Evolutionary conservation across 495 filamentous ascomycete species (phyloP), one percentile per base, ranked within the genome.

Genomic region (Tirmania nivea): DNA sequence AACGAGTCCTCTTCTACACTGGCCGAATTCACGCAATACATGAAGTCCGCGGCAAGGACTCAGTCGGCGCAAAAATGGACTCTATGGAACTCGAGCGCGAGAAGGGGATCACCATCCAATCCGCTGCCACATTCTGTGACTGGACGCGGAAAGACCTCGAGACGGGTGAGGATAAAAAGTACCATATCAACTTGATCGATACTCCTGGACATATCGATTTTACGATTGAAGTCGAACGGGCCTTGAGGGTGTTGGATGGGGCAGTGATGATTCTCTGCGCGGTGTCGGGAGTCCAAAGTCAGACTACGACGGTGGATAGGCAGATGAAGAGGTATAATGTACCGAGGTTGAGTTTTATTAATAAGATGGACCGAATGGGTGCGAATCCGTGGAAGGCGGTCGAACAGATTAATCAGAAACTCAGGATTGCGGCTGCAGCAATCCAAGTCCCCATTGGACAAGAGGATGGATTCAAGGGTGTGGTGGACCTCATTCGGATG

Each of bases 281-380:
- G 49, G 92, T 96, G 34, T 90, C 84, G 54, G 92, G 92, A 64
- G 92, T 99, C 3, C 92, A 99, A 72, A 84, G 78, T 60, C 92
- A 99, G 70, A 99, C 92, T 6, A 94, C 95, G 57, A 99, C 92
- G 1, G 92, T 99, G 51, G 89, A 99, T 67, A 73, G 92, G 56
- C 92, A 99, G 72, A 99, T 99, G 92, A 82, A 83, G 70, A 78
- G 92, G 51, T 99, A 99, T 71, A 93, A 95, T 63, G 78, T 99
- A 51, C 92, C 92, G 35, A 74, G 92, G 56, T 83, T 99, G 60
- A 88, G 81, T 54, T 99, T 99, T 65, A 74, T 99, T 60, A 99
- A 99, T 72, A 99, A 99, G 75, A 99, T 99, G 92, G 92, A 99
- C 63, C 85, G 92, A 55, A 94, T 94, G 80, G 92, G 92, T 50